phyloP scores from a whole-genome alignment of 352 stramenopile species.

The Globisporangium spiculum region DNA sequence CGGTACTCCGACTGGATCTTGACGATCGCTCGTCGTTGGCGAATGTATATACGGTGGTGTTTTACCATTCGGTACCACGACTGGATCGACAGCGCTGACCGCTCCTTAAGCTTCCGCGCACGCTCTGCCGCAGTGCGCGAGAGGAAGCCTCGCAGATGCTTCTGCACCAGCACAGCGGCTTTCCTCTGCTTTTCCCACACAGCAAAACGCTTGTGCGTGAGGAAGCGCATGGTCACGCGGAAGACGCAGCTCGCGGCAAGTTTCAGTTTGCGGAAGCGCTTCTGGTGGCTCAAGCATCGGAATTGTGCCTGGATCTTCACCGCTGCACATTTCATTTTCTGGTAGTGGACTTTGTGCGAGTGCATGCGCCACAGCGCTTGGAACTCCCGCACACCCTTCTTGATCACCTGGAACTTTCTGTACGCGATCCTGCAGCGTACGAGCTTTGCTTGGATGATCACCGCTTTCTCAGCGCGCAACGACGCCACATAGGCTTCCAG shows the following conservation, averaged over 20 bases:
- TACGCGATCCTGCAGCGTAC: conserved; percentile 34
- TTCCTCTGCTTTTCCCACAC: conserved; percentile 32
- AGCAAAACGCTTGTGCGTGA: conserved; percentile 43
- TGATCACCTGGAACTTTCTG: conserved; percentile 40
- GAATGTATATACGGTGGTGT: conserved; percentile 28
- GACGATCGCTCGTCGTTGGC: conserved; percentile 27
- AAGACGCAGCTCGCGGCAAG: conserved; percentile 36
- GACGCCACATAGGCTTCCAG: conserved; percentile 48
- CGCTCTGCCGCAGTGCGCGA: conserved; percentile 60
- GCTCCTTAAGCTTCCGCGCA: conserved; percentile 41
- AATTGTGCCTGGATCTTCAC: conserved; percentile 36
- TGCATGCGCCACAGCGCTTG: conserved; percentile 62
- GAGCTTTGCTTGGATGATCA: conserved; percentile 54
- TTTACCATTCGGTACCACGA: conserved; percentile 57
- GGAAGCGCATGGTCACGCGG: conserved; percentile 30
- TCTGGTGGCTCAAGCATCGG: conserved; percentile 29
- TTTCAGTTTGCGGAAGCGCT: conserved; percentile 29
- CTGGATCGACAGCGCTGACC: conserved; percentile 41
- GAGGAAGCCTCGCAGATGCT: conserved; percentile 50
- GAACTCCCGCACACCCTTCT: conserved; percentile 31
- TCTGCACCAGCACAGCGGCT: conserved; percentile 41
- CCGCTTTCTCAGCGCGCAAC: conserved; percentile 42
- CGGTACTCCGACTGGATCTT: conserved; percentile 52
- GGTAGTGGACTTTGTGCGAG: conserved; percentile 13
- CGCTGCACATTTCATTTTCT: conserved; percentile 6